A percentile compares a stretch with the other conserved stretches of the same genome.
phyloP scores from a whole-genome alignment of 129 eudicot genomes.

The Tagetes patula region DNA sequence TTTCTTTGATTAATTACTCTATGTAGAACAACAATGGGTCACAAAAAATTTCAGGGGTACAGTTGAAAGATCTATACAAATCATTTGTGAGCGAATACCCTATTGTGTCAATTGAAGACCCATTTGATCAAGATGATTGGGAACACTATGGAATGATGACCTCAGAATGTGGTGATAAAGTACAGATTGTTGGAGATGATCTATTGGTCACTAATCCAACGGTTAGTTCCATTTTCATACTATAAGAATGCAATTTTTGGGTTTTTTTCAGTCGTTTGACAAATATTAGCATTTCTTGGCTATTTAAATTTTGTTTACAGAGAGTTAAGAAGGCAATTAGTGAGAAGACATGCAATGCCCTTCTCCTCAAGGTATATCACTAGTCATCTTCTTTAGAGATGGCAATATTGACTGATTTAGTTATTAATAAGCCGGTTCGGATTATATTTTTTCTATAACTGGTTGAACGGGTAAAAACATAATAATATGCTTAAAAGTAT shows the following conservation, averaged over 20 bases:
- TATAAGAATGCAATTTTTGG: background rate
- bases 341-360: conserved; percentile 89
- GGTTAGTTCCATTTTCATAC: conserved; percentile 40
- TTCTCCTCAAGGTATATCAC: conserved; percentile 77
- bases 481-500: background rate
- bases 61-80: conserved; percentile 91
- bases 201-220: conserved; percentile 97
- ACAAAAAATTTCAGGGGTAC: conserved; percentile 84
- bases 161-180: conserved; percentile 71
- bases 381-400: conserved; percentile 2
- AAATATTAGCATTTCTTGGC: conserved; percentile 1
- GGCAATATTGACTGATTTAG: background rate
- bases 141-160: conserved; percentile 81
- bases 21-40: conserved; percentile 78
- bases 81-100: conserved; percentile 84
- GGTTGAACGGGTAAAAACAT: background rate
- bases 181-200: conserved; percentile 98
- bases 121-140: conserved; percentile 99
- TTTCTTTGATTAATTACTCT: background rate
- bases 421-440: background rate
- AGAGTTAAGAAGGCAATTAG: conserved; percentile 93
- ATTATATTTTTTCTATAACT: background rate
- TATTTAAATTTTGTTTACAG: conserved; percentile 39
- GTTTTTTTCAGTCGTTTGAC: conserved; percentile 2
- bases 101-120: conserved; percentile 94